Percentiles rank a stretch among this genome's conserved stretches.
phyloP scores from a whole-genome alignment of 345 rosid genomes.

The Eucalyptus cloeziana region DNA sequence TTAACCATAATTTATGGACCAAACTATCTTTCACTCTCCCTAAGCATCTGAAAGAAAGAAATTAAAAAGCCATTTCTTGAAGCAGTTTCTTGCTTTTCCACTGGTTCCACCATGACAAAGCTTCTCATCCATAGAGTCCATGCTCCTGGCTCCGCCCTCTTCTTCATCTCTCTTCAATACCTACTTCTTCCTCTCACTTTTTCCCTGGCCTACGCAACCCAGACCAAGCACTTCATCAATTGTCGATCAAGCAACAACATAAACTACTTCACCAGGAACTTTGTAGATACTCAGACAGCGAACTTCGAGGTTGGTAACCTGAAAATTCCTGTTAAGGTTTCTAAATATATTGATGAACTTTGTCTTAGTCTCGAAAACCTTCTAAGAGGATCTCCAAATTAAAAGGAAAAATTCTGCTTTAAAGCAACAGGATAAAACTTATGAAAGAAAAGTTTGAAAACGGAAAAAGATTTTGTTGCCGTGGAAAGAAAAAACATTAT shows the following conservation, averaged over 20 bases:
- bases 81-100: not conserved
- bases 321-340: too few relatives aligned
- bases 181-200: not conserved
- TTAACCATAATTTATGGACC: not conserved
- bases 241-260: slow-evolving; percentile 5
- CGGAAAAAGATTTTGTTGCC: too few relatives aligned
- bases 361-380: too few relatives aligned
- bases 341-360: too few relatives aligned
- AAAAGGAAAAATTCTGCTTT: too few relatives aligned
- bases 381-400: too few relatives aligned
- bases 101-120: not conserved
- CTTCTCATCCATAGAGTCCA: not conserved
- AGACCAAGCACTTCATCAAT: slow-evolving; percentile 5
- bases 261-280: not conserved
- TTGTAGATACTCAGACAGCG: too few relatives aligned
- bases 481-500: too few relatives aligned
- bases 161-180: not conserved
- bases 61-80: not conserved
- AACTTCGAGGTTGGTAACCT: too few relatives aligned
- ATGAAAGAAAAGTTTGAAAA: too few relatives aligned
- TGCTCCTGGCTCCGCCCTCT: not conserved
- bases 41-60: not conserved
- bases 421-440: too few relatives aligned
- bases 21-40: not conserved
- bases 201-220: not conserved